phyloP scores from a whole-genome alignment of 352 stramenopile species.

The Pythium periplocum region DNA sequence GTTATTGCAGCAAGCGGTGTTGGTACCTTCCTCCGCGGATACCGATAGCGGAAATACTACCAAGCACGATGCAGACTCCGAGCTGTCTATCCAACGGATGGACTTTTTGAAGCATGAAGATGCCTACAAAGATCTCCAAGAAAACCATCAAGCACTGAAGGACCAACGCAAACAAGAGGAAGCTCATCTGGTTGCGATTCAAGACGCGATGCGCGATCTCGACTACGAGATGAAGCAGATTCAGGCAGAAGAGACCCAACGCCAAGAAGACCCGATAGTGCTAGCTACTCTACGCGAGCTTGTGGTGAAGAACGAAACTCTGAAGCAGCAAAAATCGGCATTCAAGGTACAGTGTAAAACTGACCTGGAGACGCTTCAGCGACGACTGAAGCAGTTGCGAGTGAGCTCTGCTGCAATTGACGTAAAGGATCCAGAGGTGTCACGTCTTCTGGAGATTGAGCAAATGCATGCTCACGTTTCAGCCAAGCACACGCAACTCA shows the following conservation, averaged over 20 bases:
- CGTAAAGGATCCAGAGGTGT: constrained; percentile 36
- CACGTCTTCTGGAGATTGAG: constrained; percentile 50
- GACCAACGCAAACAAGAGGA: background rate
- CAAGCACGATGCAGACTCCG: too few species aligned
- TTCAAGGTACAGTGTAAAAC: constrained; percentile 41
- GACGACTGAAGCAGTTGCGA: constrained; percentile 36
- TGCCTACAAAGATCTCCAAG: too few species aligned
- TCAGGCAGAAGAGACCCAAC: constrained; percentile 23
- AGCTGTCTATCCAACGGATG: too few species aligned
- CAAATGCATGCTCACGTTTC: constrained; percentile 63
- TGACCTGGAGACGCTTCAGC: constrained; percentile 33
- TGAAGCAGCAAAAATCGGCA: constrained; percentile 45
- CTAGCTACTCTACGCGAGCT: constrained; percentile 29
- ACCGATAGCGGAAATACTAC: too few species aligned
- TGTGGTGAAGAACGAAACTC: constrained; percentile 40
- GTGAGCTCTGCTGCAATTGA: constrained; percentile 19
- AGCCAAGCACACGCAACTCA: constrained; percentile 65
- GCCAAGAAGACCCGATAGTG: constrained; percentile 20
- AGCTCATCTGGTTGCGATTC: constrained; percentile 18
- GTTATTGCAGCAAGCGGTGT: constrained; percentile 48
- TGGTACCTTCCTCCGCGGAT: constrained; percentile 5
- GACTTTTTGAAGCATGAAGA: too few species aligned
- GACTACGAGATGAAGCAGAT: constrained; percentile 38
- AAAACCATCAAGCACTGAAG: too few species aligned
- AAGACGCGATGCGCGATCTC: constrained; percentile 24